Evolutionary conservation across 2,329 filamentous ascomycete species (phyloP).

Genomic region (Allantophomopsis cytisporea): DNA sequence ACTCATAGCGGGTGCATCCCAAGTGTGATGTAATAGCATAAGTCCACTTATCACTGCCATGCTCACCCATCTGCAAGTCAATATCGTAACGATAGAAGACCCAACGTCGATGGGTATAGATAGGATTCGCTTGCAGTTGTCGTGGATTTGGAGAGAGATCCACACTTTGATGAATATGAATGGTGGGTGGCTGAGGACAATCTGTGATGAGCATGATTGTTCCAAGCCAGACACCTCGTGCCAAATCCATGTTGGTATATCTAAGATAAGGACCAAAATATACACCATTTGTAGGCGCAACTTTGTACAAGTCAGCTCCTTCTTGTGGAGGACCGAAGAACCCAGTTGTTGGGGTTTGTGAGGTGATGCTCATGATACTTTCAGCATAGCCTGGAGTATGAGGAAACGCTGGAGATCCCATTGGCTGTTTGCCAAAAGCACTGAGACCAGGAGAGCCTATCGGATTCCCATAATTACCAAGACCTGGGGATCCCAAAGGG

Average conservation of each 20-base stretch:
- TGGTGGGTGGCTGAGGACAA: slow-evolving; percentile 81
- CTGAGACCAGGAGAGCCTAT: slow-evolving; percentile 51
- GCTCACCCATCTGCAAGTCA: slow-evolving; percentile 80
- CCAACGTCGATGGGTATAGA: slow-evolving; percentile 86
- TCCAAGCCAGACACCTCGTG: slow-evolving; percentile 80
- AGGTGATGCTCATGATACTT: slow-evolving; percentile 71
- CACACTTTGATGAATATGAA: slow-evolving; percentile 81
- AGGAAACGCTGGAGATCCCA: slow-evolving; percentile 72
- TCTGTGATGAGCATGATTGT: slow-evolving; percentile 92
- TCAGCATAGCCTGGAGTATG: slow-evolving; percentile 75
- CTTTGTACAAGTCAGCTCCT: slow-evolving; percentile 88
- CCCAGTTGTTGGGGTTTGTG: slow-evolving; percentile 61
- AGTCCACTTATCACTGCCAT: slow-evolving; percentile 75
- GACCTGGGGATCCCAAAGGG: slow-evolving; percentile 58
- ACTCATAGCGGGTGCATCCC: slow-evolving; percentile 96
- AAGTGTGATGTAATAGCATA: slow-evolving; percentile 96
- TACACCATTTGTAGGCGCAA: slow-evolving; percentile 86
- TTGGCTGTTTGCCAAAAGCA: slow-evolving; percentile 43
- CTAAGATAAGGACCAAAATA: slow-evolving; percentile 95
- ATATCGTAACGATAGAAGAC: slow-evolving; percentile 92
- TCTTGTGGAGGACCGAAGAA: slow-evolving; percentile 81
- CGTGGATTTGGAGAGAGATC: slow-evolving; percentile 88
- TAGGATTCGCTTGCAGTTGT: slow-evolving; percentile 69
- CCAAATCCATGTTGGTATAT: slow-evolving; percentile 95
- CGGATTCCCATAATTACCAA: slow-evolving; percentile 64